phyloP scores from a whole-genome alignment of 192 early-diverging fungal species.

The Backusella westeae region DNA sequence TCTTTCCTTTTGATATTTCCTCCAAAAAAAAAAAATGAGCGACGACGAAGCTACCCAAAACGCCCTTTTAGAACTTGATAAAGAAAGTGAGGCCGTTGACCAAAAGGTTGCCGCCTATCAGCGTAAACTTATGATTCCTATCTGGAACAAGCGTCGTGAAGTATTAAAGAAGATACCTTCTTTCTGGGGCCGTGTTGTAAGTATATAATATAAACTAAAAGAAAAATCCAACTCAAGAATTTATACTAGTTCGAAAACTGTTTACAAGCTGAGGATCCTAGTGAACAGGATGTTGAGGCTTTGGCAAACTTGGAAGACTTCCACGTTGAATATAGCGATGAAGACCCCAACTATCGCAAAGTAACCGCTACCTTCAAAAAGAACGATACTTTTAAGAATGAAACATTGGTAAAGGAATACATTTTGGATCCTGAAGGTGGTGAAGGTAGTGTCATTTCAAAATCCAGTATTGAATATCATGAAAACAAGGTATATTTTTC shows the following conservation, averaged over 20 bases:
- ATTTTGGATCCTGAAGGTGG: conserved; percentile 21
- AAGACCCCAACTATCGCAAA: conserved; percentile 27
- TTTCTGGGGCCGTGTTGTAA: conserved; percentile 32
- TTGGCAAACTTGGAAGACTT: conserved; percentile 32
- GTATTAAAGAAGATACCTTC: conserved; percentile 33
- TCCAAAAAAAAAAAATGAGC: neutral
- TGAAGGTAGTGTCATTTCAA: conserved; percentile 9
- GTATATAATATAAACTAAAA: neutral
- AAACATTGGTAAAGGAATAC: conserved; percentile 33
- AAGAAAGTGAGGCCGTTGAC: neutral
- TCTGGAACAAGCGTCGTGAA: conserved; percentile 37
- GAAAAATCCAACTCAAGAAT: neutral
- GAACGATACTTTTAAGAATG: conserved; percentile 35
- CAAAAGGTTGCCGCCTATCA: conserved; percentile 10
- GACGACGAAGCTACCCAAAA: conserved; percentile 6
- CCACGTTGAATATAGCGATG: conserved; percentile 31
- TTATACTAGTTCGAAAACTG: neutral
- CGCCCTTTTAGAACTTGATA: neutral
- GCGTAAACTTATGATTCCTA: conserved; percentile 32
- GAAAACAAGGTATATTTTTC: conserved; percentile 18
- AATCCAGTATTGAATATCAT: conserved; percentile 29
- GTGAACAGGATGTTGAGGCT: conserved; percentile 22
- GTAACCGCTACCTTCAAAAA: conserved; percentile 32
- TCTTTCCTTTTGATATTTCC: neutral
- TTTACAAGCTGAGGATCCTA: neutral